Evolutionary conservation across 2,329 filamentous ascomycete species (phyloP).

Genomic region (Seiridium cupressi): DNA sequence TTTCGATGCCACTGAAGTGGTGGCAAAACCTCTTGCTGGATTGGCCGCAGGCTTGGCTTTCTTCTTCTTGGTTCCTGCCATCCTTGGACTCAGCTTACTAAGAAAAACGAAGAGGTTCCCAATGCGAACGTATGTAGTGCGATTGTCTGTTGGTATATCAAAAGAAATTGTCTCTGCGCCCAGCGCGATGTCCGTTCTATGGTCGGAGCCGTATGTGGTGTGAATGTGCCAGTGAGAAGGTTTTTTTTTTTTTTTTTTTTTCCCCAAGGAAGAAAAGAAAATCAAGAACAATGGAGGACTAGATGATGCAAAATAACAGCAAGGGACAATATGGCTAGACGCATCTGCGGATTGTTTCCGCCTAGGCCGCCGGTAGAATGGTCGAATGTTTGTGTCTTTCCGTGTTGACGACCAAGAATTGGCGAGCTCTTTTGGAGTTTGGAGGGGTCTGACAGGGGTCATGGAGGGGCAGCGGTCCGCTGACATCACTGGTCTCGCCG

Average conservation of each 20-base stretch:
- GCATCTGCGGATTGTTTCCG: background rate
- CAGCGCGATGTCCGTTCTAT: too few relatives aligned
- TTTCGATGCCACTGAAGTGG: slow-evolving; percentile 87
- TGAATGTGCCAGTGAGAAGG: too few relatives aligned
- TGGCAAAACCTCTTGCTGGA: slow-evolving; percentile 89
- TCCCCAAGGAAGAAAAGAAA: background rate
- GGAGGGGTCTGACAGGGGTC: background rate
- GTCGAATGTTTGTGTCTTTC: too few relatives aligned
- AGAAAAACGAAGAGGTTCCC: background rate
- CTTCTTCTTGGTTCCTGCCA: slow-evolving; percentile 69
- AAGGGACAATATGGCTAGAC: background rate
- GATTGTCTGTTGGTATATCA: too few relatives aligned
- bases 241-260: too few relatives aligned
- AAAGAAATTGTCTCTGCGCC: too few relatives aligned
- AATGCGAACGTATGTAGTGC: too few relatives aligned
- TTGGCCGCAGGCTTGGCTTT: slow-evolving; percentile 90
- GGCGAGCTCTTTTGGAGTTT: background rate
- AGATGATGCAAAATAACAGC: background rate
- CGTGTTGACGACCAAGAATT: background rate
- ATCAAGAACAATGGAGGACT: background rate
- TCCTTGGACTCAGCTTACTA: background rate
- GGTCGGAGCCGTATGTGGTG: too few relatives aligned
- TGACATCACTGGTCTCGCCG: slow-evolving; percentile 3
- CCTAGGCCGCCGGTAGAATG: too few relatives aligned
- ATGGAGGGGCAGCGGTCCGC: slow-evolving; percentile 3